These are phyloP conservation scores for Ambrosia hybrid DNA, from an alignment of 140 eudicot genomes.

Conservation along the genomic window DNA sequence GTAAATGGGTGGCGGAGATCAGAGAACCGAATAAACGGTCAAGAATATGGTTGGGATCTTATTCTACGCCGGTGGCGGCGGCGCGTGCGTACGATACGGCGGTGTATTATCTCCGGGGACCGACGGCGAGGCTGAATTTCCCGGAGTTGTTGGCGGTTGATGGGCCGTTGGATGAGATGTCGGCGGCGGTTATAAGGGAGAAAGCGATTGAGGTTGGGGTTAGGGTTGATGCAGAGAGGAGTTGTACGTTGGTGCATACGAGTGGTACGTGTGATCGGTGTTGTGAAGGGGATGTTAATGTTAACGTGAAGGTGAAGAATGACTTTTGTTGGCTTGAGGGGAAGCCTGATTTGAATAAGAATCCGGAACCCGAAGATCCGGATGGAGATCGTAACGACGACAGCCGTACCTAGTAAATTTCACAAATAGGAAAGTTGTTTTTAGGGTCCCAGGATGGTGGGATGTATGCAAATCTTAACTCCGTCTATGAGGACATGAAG, in stretches of 20 bases:
- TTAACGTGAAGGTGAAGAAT: too few relatives aligned
- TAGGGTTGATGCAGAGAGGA: constrained; percentile 2
- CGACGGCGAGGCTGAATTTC: constrained; percentile 20
- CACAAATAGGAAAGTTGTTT: too few relatives aligned
- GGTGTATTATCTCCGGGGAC: constrained; percentile 62
- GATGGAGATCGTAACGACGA: neutral
- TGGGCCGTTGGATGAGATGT: neutral
- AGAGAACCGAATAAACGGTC: constrained; percentile 48
- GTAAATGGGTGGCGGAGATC: constrained; percentile 7
- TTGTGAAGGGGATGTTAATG: neutral
- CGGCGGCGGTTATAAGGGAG: neutral
- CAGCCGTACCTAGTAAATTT: too few relatives aligned
- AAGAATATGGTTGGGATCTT: constrained; percentile 66
- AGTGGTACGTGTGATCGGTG: neutral
- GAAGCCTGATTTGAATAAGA: constrained; percentile 7
- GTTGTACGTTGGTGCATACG: neutral
- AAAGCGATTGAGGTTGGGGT: constrained; percentile 4
- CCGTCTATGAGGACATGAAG: too few relatives aligned
- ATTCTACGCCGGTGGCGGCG: constrained; percentile 65
- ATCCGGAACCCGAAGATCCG: constrained; percentile 3
- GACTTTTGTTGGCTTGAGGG: neutral
- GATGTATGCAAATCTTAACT: too few relatives aligned
- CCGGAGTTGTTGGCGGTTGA: neutral
- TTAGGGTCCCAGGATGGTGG: too few relatives aligned
- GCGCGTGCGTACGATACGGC: constrained; percentile 75